A percentile compares a stretch with the other conserved stretches of the same genome.
Evolutionary conservation across 2,329 filamentous ascomycete species (phyloP).

Genomic region (Colletotrichum truncatum): DNA sequence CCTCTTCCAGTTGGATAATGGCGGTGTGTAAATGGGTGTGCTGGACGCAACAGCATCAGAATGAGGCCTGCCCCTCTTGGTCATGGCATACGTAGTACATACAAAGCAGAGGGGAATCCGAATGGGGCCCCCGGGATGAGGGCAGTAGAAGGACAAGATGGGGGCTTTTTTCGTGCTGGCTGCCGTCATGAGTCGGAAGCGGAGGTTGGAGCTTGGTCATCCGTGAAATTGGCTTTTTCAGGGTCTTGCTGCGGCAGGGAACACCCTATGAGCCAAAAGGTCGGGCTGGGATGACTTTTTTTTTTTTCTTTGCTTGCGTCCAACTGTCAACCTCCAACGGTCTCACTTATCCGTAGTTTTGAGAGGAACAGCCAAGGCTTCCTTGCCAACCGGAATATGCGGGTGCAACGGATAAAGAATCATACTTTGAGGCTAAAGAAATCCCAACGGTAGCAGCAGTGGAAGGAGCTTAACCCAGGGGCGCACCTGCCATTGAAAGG

Average conservation of each 20-base stretch:
- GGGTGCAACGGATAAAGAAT: background rate
- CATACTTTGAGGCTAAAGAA: background rate
- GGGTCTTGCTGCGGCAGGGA: conserved; percentile 22
- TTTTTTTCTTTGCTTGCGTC: background rate
- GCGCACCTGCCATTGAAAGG: conserved; percentile 14
- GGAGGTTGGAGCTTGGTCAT: conserved; percentile 21
- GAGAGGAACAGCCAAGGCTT: background rate
- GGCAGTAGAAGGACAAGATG: background rate
- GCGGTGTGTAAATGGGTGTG: background rate
- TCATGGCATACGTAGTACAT: too few relatives aligned
- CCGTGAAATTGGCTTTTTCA: conserved; percentile 9
- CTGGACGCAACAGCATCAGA: too few relatives aligned
- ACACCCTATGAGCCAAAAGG: conserved; percentile 15
- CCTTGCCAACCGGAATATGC: background rate
- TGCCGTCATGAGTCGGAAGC: background rate
- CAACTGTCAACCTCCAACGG: background rate
- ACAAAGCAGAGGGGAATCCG: too few relatives aligned
- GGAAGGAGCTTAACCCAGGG: too few relatives aligned
- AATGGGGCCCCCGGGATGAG: too few relatives aligned
- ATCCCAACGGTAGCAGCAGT: background rate
- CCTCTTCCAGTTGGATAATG: conserved; percentile 9
- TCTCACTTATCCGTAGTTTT: background rate
- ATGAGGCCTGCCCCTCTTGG: too few relatives aligned
- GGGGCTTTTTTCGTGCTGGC: background rate
- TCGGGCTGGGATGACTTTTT: conserved; percentile 10